phyloP scores from a whole-genome alignment of 1,284 basidiomycete species.

The Rhodotorula sp. region DNA sequence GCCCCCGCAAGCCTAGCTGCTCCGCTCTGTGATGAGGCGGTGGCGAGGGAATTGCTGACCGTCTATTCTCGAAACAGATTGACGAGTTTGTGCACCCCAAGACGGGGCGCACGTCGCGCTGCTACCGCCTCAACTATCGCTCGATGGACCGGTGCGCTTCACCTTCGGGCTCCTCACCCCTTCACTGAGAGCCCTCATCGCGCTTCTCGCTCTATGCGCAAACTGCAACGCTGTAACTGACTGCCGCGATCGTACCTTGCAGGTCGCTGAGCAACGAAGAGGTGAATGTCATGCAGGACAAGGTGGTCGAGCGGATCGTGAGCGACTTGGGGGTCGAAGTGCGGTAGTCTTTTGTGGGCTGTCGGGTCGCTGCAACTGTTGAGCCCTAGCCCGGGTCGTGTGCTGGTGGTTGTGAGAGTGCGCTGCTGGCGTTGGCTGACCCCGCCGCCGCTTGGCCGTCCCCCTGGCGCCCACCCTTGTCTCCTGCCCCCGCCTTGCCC shows the following conservation, averaged over 20 bases:
- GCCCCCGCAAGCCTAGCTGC: too few species aligned
- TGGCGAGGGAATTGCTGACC: not conserved
- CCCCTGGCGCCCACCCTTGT: too few species aligned
- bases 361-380: too few species aligned
- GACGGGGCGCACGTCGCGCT: conserved; percentile 73
- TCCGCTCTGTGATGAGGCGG: too few species aligned
- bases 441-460: too few species aligned
- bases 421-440: too few species aligned
- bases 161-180: not conserved
- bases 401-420: too few species aligned
- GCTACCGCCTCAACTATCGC: conserved; percentile 90
- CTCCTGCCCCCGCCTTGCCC: too few species aligned
- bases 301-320: conserved; percentile 53
- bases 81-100: conserved; percentile 92
- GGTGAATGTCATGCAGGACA: conserved; percentile 72
- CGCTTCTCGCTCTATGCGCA: not conserved
- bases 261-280: conserved; percentile 83
- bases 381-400: too few species aligned
- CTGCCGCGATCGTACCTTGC: not conserved
- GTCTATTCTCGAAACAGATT: conserved; percentile 60
- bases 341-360: conserved; percentile 43
- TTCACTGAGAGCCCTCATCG: not conserved
- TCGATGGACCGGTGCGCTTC: conserved; percentile 77
- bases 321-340: conserved; percentile 56
- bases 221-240: conserved; percentile 52